Base-by-base conservation (phyloP, 1,139 yeast species). In the Suhomyces atakaporum region DNA sequence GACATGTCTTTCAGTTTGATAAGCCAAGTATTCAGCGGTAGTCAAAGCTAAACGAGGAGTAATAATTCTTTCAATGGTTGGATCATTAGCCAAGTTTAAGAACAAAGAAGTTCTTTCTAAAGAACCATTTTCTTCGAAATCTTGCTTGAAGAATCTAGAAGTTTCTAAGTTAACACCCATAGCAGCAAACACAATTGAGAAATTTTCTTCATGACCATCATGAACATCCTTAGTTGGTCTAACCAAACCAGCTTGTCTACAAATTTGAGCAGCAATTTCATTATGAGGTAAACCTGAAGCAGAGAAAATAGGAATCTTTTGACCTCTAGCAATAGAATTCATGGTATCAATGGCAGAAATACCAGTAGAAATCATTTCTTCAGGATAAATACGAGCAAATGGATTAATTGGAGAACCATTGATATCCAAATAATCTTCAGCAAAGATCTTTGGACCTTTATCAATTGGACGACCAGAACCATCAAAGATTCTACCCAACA, bases 281-380 rank as follows among this genome's bases (percentile, higher is more conserved):
- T 92, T 94, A 70, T 92, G 99, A 40, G 99, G 99, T 62, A 92
- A 80, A 74, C 99, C 99, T 39, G 97, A 89, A 29, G 98, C 98
- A 38, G 97, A 88, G 73, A 92, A 92, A 64, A 92, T 92, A 36
- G 98, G 98, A 61, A 92, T 92, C 73, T 94, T 94, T 73, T 92
- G 99, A 53, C 99, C 99, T 79, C 99, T 87, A 45, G 99, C 99
- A 76, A 92, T 92, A 27, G 98, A 90, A 69, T 92, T 94, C 98
- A 94, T 92, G 42, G 97, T 90, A 66, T 92, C 99, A 58, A 92
- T 94, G 32, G 98, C 96, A 33, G 97, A 89, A 50, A 92, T 77
- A 78, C 99, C 99, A 18, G 98, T 92, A 38, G 97, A 89, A 56
- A 92, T 92, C 98, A 92, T 92, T 75, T 92, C 99, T 73, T 92